These are phyloP conservation scores for Vigna hirtella DNA, from an alignment of 306 rosid genomes.

Conservation along the genomic window DNA sequence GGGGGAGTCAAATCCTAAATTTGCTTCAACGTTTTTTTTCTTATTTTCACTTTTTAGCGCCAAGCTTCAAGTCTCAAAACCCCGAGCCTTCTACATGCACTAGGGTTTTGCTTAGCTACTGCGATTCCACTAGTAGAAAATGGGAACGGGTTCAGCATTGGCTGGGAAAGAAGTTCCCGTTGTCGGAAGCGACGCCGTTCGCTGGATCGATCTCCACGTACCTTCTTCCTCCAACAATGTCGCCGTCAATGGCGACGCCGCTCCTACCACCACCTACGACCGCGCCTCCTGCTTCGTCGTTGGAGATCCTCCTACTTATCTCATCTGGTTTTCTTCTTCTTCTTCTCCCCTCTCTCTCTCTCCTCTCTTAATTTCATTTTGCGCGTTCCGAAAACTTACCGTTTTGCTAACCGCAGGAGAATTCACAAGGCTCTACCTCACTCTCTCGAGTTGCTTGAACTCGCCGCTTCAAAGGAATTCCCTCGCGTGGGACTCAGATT, in stretches of 20 bases:
- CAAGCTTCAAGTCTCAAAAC: slow-evolving; percentile 4
- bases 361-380: neutral
- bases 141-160: slow-evolving; percentile 63
- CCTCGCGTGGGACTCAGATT: slow-evolving; percentile 72
- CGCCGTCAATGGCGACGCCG: slow-evolving; percentile 32
- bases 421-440: slow-evolving; percentile 72
- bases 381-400: neutral
- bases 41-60: slow-evolving; percentile 44
- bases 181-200: slow-evolving; percentile 70
- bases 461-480: slow-evolving; percentile 65
- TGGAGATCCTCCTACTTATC: slow-evolving; percentile 70
- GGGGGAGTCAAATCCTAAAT: neutral
- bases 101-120: slow-evolving; percentile 50
- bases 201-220: slow-evolving; percentile 67
- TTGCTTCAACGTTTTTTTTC: neutral
- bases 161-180: slow-evolving; percentile 81
- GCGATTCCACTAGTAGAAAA: slow-evolving; percentile 33
- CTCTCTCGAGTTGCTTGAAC: slow-evolving; percentile 72
- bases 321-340: slow-evolving; percentile 59
- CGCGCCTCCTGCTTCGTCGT: slow-evolving; percentile 67
- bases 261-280: slow-evolving; percentile 60
- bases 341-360: slow-evolving; percentile 24
- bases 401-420: slow-evolving; percentile 62
- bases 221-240: slow-evolving; percentile 54
- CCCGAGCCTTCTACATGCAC: slow-evolving; percentile 11